A percentile compares a stretch with the other conserved stretches of the same genome.
Conservation (phyloP, 768 basidiomycete species). For the Collybia sp. region DNA sequence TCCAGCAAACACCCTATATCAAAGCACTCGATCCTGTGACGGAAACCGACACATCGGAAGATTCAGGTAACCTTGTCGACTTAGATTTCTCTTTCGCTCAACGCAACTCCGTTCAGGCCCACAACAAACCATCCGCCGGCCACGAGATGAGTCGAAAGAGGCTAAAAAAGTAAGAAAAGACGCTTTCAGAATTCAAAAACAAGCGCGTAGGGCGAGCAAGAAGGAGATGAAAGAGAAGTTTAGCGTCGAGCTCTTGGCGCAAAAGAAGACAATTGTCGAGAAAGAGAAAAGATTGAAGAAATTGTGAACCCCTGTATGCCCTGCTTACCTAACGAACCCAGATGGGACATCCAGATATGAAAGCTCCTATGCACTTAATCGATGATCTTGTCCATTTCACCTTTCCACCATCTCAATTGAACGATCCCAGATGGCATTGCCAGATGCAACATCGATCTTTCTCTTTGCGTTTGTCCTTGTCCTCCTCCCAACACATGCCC, state of each 20-base stretch:
- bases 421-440: not conserved
- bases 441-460: slow-evolving; percentile 19
- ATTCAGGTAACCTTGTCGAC: not conserved
- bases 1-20: slow-evolving; percentile 25
- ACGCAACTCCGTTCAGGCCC: not conserved
- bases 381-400: too few species aligned
- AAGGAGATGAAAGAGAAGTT: slow-evolving; percentile 64
- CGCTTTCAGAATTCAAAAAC: slow-evolving; percentile 62
- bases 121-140: slow-evolving; percentile 57
- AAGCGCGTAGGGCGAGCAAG: slow-evolving; percentile 61
- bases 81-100: slow-evolving; percentile 1
- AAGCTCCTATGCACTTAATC: not conserved
- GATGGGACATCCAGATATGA: not conserved
- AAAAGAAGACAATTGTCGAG: slow-evolving; percentile 48
- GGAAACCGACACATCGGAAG: not conserved
- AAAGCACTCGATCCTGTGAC: slow-evolving; percentile 4
- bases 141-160: slow-evolving; percentile 72
- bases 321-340: slow-evolving; percentile 9
- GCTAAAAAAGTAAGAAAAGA: slow-evolving; percentile 71
- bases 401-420: not conserved
- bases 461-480: slow-evolving; percentile 33
- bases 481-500: slow-evolving; percentile 37
- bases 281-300: slow-evolving; percentile 41
- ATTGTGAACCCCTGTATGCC: slow-evolving; percentile 22
- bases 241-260: slow-evolving; percentile 54